Base-by-base conservation (phyloP, 2,329 filamentous ascomycete genomes). In the Pezicula carpinea region DNA sequence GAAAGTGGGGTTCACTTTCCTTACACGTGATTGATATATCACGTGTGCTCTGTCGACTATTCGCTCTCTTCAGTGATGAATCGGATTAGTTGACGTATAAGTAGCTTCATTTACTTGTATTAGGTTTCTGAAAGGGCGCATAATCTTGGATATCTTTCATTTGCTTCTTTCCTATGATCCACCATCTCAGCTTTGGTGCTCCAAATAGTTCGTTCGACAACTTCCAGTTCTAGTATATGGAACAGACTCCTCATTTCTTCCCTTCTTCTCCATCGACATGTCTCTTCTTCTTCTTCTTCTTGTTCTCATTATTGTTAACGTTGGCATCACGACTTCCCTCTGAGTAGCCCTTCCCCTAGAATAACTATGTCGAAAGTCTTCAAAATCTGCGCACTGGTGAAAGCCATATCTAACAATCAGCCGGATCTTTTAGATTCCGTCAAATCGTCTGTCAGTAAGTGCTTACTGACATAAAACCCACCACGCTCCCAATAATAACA, bases 321-420 rank as follows among this genome's bases (percentile, higher is more conserved):
- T 48, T 48, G 13, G 18, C 31, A 5, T 31, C 38, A 21, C 58
- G 58, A 53, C 48, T 71, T 5, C 69, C 69, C 53, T 71, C 68
- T 48, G 71, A 48, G 8, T 21, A 52, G 56, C 33, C 43, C 53
- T 45, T 64, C 57, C 34, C 64, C 71, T 3, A 73, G 73, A 49
- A 75, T 70, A 4, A 66, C 61, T 79, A 83, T 83, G 41, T 82
- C 77, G 63, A 83, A 83, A 1, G 74, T 73, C 18, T 77, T 71
- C 43, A 66, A 64, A 2, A 82, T 66, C 10, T 77, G 75, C 1
- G 74, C 67, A 83, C 59, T 82, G 69, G 56, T 75, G 77, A 59
- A 83, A 83, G 14, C 79, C 79, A 57, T 74, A 80, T 21, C 80
- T 63, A 6, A 78, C 80, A 62, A 83, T 82, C 4, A 79, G 79